Conservation (phyloP, 805 yeast species). For the Candida methanosorbosa region DNA sequence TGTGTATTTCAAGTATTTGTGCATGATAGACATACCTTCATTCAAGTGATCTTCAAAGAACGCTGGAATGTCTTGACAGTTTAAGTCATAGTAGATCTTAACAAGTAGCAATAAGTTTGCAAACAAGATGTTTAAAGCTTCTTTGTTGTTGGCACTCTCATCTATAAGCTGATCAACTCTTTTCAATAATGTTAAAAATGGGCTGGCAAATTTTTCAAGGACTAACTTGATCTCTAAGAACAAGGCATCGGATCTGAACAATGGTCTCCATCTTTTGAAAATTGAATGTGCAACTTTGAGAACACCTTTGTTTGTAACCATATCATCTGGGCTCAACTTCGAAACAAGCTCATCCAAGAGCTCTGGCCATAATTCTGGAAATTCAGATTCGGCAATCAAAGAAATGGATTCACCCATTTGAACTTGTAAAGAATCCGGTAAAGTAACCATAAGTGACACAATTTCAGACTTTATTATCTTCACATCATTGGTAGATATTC, state of each 20-base stretch:
- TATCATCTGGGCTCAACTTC: constrained; percentile 56
- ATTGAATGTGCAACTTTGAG: constrained; percentile 90
- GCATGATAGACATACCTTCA: constrained; percentile 70
- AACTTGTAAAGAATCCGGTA: constrained; percentile 75
- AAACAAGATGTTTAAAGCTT: constrained; percentile 46
- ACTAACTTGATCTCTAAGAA: constrained; percentile 85
- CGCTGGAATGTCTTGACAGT: constrained; percentile 97
- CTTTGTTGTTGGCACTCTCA: constrained; percentile 32
- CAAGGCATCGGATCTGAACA: constrained; percentile 83
- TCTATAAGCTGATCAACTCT: constrained; percentile 61
- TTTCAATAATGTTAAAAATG: constrained; percentile 64
- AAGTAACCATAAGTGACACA: constrained; percentile 73
- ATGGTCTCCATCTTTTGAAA: constrained; percentile 94
- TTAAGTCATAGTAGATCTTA: constrained; percentile 85
- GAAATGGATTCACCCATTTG: constrained; percentile 94
- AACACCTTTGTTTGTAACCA: constrained; percentile 74
- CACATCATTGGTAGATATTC: constrained; percentile 54
- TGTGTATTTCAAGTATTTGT: constrained; percentile 63
- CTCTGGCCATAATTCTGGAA: constrained; percentile 83
- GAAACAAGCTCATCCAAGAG: constrained; percentile 66
- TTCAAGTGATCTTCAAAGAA: constrained; percentile 88
- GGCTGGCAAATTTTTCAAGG: constrained; percentile 69
- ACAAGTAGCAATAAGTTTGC: constrained; percentile 64
- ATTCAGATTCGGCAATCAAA: constrained; percentile 90
- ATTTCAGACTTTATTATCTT: constrained; percentile 65